These are phyloP conservation scores for Puya raimondii DNA, from an alignment of 176 grass and related monocot genomes.

Conservation along the genomic window DNA sequence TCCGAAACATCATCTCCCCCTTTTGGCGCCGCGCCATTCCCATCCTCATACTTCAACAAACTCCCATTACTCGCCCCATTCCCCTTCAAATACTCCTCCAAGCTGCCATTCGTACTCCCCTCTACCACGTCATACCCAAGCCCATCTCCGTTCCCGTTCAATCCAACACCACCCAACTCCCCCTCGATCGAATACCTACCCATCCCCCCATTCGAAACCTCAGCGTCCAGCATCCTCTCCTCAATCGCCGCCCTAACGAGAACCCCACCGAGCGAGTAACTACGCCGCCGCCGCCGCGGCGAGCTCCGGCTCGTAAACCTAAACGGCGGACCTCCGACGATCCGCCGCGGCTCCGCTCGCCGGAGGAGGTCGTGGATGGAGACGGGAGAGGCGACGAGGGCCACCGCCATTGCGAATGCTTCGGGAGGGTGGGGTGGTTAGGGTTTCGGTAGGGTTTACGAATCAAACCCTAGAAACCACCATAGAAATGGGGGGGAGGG, in stretches of 20 bases:
- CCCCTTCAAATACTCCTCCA: conserved; percentile 13
- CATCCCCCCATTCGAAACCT: background rate
- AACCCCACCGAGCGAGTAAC: background rate
- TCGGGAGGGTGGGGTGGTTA: background rate
- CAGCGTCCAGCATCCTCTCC: background rate
- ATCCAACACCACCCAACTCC: conserved; percentile 26
- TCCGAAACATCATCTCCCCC: conserved; percentile 13
- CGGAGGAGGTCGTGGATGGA: conserved; percentile 1
- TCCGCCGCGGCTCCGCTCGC: background rate
- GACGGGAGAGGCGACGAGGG: background rate
- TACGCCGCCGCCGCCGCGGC: background rate
- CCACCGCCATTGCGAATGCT: background rate
- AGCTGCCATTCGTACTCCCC: conserved; percentile 1
- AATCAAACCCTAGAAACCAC: background rate
- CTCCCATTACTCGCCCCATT: conserved; percentile 19
- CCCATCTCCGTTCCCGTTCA: conserved; percentile 37
- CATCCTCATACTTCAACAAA: conserved; percentile 4
- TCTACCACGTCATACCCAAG: conserved; percentile 34
- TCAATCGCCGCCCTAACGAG: background rate
- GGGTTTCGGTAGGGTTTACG: background rate
- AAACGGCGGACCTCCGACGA: background rate
- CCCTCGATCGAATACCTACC: conserved; percentile 3
- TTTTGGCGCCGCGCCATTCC: background rate
- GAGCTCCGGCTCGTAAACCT: background rate
- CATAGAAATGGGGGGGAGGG: background rate